Percentiles rank a stretch among this genome's conserved stretches.
These are phyloP conservation scores for Tricladium varicosporioides DNA, from an alignment of 2,329 filamentous ascomycete genomes.

Conservation along the genomic window DNA sequence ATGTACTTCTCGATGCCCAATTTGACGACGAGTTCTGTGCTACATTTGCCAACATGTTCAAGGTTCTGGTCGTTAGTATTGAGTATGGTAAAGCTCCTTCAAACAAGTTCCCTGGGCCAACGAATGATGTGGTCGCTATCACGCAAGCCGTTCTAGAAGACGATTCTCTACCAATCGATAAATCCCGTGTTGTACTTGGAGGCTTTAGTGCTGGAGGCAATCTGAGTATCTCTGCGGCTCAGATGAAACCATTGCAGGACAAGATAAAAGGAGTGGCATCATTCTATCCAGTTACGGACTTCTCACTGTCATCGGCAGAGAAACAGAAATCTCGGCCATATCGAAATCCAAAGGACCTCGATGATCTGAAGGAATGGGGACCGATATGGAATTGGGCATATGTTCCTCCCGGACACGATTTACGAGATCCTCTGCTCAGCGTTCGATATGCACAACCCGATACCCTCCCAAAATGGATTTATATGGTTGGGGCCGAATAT, in stretches of 20 bases:
- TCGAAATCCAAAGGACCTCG: constrained; percentile 27
- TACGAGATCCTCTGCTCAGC: constrained; percentile 26
- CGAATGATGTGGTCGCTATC: constrained; percentile 46
- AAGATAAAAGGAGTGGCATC: constrained; percentile 39
- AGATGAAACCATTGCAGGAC: constrained; percentile 37
- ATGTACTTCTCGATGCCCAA: constrained; percentile 42
- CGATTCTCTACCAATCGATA: constrained; percentile 45
- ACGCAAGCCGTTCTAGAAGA: constrained; percentile 43
- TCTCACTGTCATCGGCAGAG: constrained; percentile 31
- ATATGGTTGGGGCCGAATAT: constrained; percentile 20
- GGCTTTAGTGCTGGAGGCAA: constrained; percentile 54
- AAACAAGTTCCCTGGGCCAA: constrained; percentile 42
- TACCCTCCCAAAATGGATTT: constrained; percentile 22
- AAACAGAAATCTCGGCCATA: constrained; percentile 34
- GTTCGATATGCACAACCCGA: constrained; percentile 21
- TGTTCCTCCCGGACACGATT: constrained; percentile 24
- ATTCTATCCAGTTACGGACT: constrained; percentile 46
- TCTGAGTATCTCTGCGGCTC: constrained; percentile 41
- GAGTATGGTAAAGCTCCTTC: constrained; percentile 48
- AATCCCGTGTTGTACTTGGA: constrained; percentile 39
- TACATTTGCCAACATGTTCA: constrained; percentile 39
- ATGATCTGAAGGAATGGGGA: constrained; percentile 17
- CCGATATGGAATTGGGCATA: constrained; percentile 27
- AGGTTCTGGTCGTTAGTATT: constrained; percentile 45
- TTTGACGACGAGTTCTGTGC: constrained; percentile 48